These are phyloP conservation scores for Cordyceps farinosa DNA, from an alignment of 2,329 filamentous ascomycete genomes.

Conservation along the genomic window DNA sequence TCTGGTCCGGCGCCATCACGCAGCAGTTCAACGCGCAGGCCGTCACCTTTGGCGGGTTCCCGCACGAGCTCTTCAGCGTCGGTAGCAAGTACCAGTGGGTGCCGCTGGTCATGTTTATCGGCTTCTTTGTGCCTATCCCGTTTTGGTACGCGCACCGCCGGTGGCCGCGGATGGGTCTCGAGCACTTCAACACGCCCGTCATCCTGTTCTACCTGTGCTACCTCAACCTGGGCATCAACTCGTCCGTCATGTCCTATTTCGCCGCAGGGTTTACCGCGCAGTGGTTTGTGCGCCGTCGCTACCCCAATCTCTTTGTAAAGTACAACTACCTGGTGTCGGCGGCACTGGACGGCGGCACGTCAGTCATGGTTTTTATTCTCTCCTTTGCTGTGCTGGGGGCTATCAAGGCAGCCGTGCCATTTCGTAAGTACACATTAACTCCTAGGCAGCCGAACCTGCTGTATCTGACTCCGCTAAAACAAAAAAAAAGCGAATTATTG, in stretches of 20 bases:
- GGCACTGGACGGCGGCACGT: constrained; percentile 23
- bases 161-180: constrained; percentile 27
- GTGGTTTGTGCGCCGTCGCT: constrained; percentile 27
- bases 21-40: constrained; percentile 43
- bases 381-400: constrained; percentile 23
- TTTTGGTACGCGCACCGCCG: constrained; percentile 33
- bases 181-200: constrained; percentile 39
- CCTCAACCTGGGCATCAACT: constrained; percentile 39
- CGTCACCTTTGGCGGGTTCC: constrained; percentile 27
- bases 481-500: constrained; percentile 11
- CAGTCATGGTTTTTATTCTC: constrained; percentile 24
- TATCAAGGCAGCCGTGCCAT: constrained; percentile 3
- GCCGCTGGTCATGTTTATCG: constrained; percentile 21
- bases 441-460: not conserved
- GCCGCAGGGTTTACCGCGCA: constrained; percentile 33
- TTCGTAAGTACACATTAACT: constrained; percentile 2
- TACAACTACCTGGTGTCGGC: constrained; percentile 26
- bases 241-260: constrained; percentile 32
- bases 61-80: constrained; percentile 23
- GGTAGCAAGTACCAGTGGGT: constrained; percentile 18
- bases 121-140: constrained; percentile 38
- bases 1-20: constrained; percentile 44
- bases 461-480: not conserved
- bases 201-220: constrained; percentile 41
- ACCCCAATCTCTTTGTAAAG: constrained; percentile 26